Evolutionary conservation across 495 filamentous ascomycete species (phyloP).

Genomic region (Aspergillus avenaceus): DNA sequence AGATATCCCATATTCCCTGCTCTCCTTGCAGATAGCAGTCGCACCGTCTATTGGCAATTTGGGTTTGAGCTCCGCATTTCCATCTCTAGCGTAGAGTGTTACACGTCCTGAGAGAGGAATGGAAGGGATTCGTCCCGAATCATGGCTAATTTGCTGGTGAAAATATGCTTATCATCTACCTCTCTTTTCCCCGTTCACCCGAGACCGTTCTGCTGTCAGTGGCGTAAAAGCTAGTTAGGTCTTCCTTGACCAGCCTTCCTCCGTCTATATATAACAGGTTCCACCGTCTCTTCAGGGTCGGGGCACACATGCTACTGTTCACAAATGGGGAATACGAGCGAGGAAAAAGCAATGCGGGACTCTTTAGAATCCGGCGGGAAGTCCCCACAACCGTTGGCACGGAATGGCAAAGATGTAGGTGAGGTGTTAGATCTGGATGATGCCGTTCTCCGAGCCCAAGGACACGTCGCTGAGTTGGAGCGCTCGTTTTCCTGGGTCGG

Average conservation of each 20-base stretch:
- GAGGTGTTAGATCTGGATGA: constrained; percentile 11
- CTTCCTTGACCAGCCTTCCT: too few relatives aligned
- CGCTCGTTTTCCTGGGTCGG: constrained; percentile 20
- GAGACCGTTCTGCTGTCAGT: too few relatives aligned
- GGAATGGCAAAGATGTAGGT: background rate
- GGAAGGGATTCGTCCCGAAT: too few relatives aligned
- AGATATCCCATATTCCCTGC: background rate
- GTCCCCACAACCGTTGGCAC: background rate
- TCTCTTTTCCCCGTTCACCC: too few relatives aligned
- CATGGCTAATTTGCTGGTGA: too few relatives aligned
- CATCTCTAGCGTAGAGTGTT: background rate
- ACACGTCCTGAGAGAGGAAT: background rate
- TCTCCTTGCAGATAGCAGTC: background rate
- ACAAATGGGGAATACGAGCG: background rate
- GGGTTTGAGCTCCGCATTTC: background rate
- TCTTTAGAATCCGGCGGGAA: background rate
- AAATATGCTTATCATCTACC: too few relatives aligned
- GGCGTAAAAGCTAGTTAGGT: too few relatives aligned
- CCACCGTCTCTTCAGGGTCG: too few relatives aligned
- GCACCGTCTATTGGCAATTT: background rate
- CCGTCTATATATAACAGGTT: too few relatives aligned
- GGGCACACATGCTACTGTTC: too few relatives aligned
- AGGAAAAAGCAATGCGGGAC: background rate
- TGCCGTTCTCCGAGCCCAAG: constrained; percentile 17
- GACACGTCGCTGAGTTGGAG: constrained; percentile 12